Evolutionary conservation across 257 asterid species (phyloP).

Genomic region (Petunia secreta): DNA sequence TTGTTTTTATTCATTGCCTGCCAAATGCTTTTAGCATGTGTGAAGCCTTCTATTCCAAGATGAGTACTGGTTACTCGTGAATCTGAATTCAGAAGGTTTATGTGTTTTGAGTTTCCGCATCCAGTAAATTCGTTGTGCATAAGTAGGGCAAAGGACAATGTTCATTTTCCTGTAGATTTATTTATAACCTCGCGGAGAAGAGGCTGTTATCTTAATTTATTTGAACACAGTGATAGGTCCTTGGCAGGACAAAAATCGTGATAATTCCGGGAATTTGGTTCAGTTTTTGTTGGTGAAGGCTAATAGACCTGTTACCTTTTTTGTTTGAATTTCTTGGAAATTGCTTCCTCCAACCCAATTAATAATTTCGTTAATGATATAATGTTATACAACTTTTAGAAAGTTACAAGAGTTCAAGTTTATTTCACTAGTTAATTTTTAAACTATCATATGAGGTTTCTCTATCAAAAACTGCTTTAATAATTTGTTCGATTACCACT

Average conservation of each 20-base stretch:
- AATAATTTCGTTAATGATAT: background rate
- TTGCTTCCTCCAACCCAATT: background rate
- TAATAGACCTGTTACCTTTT: background rate
- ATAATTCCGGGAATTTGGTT: background rate
- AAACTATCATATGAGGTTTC: background rate
- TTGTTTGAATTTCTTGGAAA: background rate
- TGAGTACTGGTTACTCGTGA: constrained; percentile 5
- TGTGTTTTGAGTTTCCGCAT: too few species aligned
- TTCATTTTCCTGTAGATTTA: background rate
- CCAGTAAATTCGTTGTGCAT: too few species aligned
- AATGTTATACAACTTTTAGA: background rate
- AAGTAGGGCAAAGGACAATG: background rate
- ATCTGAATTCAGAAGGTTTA: constrained; percentile 1
- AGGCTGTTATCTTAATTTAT: constrained; percentile 19
- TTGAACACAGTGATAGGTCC: constrained; percentile 2
- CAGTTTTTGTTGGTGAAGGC: constrained; percentile 9
- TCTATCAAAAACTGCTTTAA: background rate
- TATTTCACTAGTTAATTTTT: background rate
- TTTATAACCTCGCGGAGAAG: background rate
- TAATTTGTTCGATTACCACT: background rate
- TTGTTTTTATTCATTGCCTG: background rate
- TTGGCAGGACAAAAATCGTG: background rate
- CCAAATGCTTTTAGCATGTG: constrained; percentile 1
- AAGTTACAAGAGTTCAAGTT: background rate
- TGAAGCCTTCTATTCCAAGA: constrained; percentile 13